Evolutionary conservation across 2,329 filamentous ascomycete genomes (phyloP).

Genomic region (Dissoconium aciculare): DNA sequence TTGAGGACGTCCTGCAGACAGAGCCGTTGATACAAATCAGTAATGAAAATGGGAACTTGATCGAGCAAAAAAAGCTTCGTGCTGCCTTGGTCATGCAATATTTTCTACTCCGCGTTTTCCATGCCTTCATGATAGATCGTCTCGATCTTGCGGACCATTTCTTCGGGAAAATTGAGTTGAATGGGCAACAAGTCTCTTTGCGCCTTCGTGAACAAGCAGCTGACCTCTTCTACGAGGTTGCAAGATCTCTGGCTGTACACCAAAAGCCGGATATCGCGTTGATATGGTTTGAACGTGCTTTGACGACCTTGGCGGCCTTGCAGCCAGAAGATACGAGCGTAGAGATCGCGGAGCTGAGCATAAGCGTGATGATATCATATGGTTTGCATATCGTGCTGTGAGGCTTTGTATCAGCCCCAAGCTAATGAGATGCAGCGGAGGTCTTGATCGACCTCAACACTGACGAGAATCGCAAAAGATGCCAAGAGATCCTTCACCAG

Average conservation of each 20-base stretch:
- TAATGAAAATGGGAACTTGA: too few relatives aligned
- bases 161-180: constrained; percentile 44
- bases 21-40: too few relatives aligned
- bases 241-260: constrained; percentile 41
- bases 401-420: too few relatives aligned
- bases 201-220: constrained; percentile 34
- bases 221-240: constrained; percentile 59
- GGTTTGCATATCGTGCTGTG: too few relatives aligned
- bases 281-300: constrained; percentile 61
- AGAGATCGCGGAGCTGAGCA: constrained; percentile 47
- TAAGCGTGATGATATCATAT: constrained; percentile 48
- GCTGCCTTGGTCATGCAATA: constrained; percentile 45
- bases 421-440: too few relatives aligned
- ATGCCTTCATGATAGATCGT: constrained; percentile 63
- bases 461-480: too few relatives aligned
- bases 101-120: constrained; percentile 46
- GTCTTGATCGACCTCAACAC: too few relatives aligned
- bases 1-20: too few relatives aligned
- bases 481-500: constrained; percentile 40
- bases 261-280: constrained; percentile 41
- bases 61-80: too few relatives aligned
- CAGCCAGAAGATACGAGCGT: constrained; percentile 42
- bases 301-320: constrained; percentile 42
- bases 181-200: not conserved
- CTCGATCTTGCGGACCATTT: constrained; percentile 67